Evolutionary conservation across 2,329 filamentous ascomycete species (phyloP).

Genomic region (Helminthosporium solani): DNA sequence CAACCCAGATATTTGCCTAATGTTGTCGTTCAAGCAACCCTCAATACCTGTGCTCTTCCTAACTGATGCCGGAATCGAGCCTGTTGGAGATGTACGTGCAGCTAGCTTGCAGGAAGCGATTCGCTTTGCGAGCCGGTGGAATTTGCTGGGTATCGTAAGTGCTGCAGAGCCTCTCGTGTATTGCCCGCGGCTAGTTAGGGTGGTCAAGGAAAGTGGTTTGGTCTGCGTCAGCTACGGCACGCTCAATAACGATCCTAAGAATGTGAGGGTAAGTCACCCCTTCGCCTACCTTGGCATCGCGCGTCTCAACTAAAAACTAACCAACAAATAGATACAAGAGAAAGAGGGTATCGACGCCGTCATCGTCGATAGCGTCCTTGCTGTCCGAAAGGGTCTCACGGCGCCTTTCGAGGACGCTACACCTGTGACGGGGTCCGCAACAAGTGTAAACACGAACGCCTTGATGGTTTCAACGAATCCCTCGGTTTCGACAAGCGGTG

Average conservation of each 20-base stretch:
- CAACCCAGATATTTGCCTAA: slow-evolving; percentile 93
- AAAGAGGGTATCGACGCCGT: slow-evolving; percentile 96
- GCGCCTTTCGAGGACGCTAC: slow-evolving; percentile 17
- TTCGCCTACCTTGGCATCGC: background rate
- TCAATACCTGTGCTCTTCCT: slow-evolving; percentile 95
- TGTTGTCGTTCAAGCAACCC: slow-evolving; percentile 94
- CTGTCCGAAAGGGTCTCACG: slow-evolving; percentile 89
- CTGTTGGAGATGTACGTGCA: slow-evolving; percentile 85
- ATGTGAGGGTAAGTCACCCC: slow-evolving; percentile 71
- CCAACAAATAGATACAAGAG: slow-evolving; percentile 71
- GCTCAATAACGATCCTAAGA: slow-evolving; percentile 80
- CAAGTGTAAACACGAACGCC: slow-evolving; percentile 1
- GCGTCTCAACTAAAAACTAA: slow-evolving; percentile 1
- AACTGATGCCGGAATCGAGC: slow-evolving; percentile 78
- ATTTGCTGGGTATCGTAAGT: slow-evolving; percentile 85
- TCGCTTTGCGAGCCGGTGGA: slow-evolving; percentile 92
- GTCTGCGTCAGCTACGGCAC: slow-evolving; percentile 95
- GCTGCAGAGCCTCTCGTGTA: slow-evolving; percentile 86
- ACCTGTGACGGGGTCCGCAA: slow-evolving; percentile 12
- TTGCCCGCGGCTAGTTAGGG: slow-evolving; percentile 82
- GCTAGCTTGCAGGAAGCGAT: slow-evolving; percentile 93
- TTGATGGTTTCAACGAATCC: slow-evolving; percentile 4
- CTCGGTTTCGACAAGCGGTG: slow-evolving; percentile 2
- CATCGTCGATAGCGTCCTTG: slow-evolving; percentile 92
- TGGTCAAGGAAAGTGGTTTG: slow-evolving; percentile 90